A percentile compares a stretch with the other conserved stretches of the same genome.
Conservation (phyloP, 2,329 filamentous ascomycete species). For the Xylaria sp. region DNA sequence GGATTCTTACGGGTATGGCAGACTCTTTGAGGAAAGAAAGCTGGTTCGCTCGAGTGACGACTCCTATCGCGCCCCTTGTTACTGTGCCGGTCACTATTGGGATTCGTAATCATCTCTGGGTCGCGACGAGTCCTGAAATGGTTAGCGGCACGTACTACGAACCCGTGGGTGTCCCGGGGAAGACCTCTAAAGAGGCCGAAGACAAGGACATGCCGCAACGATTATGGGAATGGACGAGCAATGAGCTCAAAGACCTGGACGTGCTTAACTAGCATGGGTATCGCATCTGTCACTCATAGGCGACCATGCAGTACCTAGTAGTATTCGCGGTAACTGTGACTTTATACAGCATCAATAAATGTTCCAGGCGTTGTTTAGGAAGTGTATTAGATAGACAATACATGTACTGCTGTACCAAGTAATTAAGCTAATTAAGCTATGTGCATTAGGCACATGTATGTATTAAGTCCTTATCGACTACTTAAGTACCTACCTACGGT, state of each 20-base stretch:
- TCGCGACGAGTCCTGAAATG: constrained; percentile 15
- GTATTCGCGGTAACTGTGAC: too few species aligned
- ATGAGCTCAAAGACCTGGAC: constrained; percentile 4
- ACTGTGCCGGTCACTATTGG: constrained; percentile 1
- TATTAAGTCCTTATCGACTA: constrained; percentile 1
- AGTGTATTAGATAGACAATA: too few species aligned
- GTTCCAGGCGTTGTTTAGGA: too few species aligned
- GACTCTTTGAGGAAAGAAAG: constrained; percentile 7
- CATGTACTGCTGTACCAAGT: too few species aligned
- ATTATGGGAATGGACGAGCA: constrained; percentile 35
- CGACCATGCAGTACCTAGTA: too few species aligned
- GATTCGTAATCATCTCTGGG: constrained; percentile 21
- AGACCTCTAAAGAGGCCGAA: constrained; percentile 11
- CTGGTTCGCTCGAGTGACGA: constrained; percentile 3
- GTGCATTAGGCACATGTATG: too few species aligned
- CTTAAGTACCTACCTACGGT: background rate
- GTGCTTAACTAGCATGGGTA: background rate
- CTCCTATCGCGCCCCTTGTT: background rate
- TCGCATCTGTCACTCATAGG: background rate
- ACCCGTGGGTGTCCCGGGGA: constrained; percentile 20
- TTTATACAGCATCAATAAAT: too few species aligned
- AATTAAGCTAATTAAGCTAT: too few species aligned
- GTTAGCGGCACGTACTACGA: constrained; percentile 33
- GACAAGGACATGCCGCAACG: constrained; percentile 27
- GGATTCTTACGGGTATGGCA: constrained; percentile 20